Evolutionary conservation across 257 asterid species (phyloP).

Genomic region (Forsythia viridissima): DNA sequence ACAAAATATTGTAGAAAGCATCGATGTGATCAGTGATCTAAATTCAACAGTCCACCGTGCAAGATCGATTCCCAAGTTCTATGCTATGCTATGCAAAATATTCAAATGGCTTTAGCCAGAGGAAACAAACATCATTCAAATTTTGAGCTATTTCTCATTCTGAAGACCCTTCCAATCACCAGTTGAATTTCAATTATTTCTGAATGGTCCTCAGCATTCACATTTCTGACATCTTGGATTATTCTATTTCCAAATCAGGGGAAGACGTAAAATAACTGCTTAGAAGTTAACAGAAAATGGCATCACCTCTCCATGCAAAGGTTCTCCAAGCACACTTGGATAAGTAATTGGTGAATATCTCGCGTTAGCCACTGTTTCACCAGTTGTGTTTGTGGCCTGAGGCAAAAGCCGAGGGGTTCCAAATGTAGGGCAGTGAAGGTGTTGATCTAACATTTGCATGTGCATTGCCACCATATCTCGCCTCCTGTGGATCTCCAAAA

Average conservation of each 20-base stretch:
- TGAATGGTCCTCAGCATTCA: not conserved
- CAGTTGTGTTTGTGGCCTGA: conserved; percentile 71
- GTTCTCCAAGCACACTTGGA: conserved; percentile 98
- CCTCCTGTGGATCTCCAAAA: conserved; percentile 90
- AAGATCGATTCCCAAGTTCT: not conserved
- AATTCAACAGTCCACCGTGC: not conserved
- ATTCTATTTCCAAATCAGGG: conserved; percentile 13
- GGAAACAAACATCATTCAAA: not conserved
- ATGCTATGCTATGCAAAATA: not conserved
- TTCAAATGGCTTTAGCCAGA: conserved; percentile 12
- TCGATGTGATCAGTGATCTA: not conserved
- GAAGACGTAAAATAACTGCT: conserved; percentile 6
- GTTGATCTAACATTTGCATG: conserved; percentile 98
- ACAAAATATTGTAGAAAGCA: not conserved
- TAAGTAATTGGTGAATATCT: conserved; percentile 95
- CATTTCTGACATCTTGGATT: conserved; percentile 8
- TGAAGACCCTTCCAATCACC: not conserved
- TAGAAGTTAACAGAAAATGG: conserved; percentile 11
- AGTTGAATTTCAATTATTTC: not conserved
- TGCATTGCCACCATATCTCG: conserved; percentile 97
- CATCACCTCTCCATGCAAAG: conserved; percentile 98
- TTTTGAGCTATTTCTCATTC: conserved; percentile 6
- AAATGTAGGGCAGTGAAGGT: conserved; percentile 97
- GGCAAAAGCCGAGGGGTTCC: conserved; percentile 92
- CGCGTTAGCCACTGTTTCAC: conserved; percentile 78